phyloP scores from a whole-genome alignment of 1,284 basidiomycete genomes.

The Cutaneotrichosporon spelunceum region DNA sequence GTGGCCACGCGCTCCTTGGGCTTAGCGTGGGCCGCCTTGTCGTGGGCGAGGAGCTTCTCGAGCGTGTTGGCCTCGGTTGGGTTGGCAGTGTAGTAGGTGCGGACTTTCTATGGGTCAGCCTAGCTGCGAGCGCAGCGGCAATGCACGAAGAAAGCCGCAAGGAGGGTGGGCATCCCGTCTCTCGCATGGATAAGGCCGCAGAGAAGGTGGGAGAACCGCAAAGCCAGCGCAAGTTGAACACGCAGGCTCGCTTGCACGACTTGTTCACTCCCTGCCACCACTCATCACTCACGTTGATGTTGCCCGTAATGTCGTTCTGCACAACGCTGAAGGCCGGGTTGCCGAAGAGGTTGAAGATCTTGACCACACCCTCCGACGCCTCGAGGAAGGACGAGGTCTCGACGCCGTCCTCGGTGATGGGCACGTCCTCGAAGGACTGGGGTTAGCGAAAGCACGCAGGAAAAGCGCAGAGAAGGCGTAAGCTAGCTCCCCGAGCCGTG shows the following conservation, averaged over 20 bases:
- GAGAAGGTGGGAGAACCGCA: too few species aligned
- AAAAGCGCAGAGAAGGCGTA: background rate
- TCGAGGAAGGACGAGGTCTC: slow-evolving; percentile 85
- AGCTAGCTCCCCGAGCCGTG: background rate
- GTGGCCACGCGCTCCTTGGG: slow-evolving; percentile 60
- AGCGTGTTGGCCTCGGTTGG: slow-evolving; percentile 71
- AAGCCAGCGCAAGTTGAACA: too few species aligned
- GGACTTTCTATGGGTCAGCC: slow-evolving; percentile 70
- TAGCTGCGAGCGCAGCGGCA: too few species aligned
- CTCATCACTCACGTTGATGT: slow-evolving; percentile 68
- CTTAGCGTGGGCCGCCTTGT: slow-evolving; percentile 58
- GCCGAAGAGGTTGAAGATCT: slow-evolving; percentile 86
- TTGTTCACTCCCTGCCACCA: too few species aligned
- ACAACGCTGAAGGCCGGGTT: slow-evolving; percentile 82
- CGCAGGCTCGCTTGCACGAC: too few species aligned
- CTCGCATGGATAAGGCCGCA: too few species aligned
- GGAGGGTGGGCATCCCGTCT: too few species aligned
- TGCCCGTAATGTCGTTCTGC: slow-evolving; percentile 83
- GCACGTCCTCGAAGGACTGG: slow-evolving; percentile 87
- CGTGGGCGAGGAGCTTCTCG: slow-evolving; percentile 78
- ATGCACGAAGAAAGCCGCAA: too few species aligned
- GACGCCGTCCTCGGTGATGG: slow-evolving; percentile 79
- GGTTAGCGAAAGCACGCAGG: background rate
- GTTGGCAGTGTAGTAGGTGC: slow-evolving; percentile 67
- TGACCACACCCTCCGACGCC: slow-evolving; percentile 83